Percentiles rank a stretch among this genome's conserved stretches.
Conservation (phyloP, 352 stramenopile genomes). For the Phytopythium litorale region DNA sequence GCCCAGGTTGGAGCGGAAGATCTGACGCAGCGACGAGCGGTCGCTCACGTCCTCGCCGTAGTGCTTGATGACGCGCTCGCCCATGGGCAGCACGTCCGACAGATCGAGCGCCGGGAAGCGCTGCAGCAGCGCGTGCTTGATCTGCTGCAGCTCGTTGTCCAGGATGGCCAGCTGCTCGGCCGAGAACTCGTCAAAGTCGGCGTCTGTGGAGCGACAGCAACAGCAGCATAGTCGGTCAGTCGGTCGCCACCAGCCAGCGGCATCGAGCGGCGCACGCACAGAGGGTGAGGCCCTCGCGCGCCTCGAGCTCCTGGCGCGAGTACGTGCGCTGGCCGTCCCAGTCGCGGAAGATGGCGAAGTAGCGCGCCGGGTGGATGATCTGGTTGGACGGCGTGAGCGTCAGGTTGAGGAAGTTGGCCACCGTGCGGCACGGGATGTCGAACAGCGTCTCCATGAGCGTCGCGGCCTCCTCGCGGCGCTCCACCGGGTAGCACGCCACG, state of each 20-base stretch:
- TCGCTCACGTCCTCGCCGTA: slow-evolving; percentile 91
- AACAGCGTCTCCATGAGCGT: slow-evolving; percentile 86
- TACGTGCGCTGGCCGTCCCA: slow-evolving; percentile 91
- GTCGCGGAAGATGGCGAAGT: slow-evolving; percentile 92
- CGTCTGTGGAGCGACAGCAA: slow-evolving; percentile 36
- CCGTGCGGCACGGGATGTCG: slow-evolving; percentile 88
- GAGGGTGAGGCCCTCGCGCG: slow-evolving; percentile 84
- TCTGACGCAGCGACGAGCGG: slow-evolving; percentile 83
- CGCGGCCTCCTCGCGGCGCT: slow-evolving; percentile 73
- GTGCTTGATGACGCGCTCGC: slow-evolving; percentile 88
- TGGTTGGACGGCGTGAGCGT: slow-evolving; percentile 93
- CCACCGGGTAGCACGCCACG: slow-evolving; percentile 88
- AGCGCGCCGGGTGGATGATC: slow-evolving; percentile 91
- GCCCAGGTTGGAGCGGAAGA: slow-evolving; percentile 89
- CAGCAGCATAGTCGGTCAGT: not conserved
- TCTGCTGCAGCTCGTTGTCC: slow-evolving; percentile 92
- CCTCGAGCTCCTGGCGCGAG: slow-evolving; percentile 74
- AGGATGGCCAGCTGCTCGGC: slow-evolving; percentile 90
- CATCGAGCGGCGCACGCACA: slow-evolving; percentile 41
- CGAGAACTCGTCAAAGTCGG: slow-evolving; percentile 92
- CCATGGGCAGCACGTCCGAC: slow-evolving; percentile 89
- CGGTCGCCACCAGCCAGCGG: not conserved
- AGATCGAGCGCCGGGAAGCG: slow-evolving; percentile 90
- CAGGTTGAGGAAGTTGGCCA: slow-evolving; percentile 92
- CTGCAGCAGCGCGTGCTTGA: slow-evolving; percentile 88